Evolutionary conservation across 192 early-diverging fungal genomes (phyloP).

Genomic region (Rhizoclosmatium globosum): DNA sequence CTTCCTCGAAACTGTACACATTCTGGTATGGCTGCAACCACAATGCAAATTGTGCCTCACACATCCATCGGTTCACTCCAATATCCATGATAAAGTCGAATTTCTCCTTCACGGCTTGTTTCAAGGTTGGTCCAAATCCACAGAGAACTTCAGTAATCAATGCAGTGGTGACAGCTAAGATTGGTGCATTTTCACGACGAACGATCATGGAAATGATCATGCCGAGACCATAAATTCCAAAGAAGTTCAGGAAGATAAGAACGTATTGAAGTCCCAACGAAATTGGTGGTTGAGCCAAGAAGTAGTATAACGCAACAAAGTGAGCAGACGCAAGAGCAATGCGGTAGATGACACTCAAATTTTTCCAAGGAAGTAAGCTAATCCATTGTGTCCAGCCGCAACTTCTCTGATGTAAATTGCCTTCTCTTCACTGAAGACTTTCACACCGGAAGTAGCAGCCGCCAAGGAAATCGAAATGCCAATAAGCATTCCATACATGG

Average conservation of each 20-base stretch:
- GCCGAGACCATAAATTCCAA: conserved; percentile 38
- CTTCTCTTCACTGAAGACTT: conserved; percentile 59
- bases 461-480: conserved; percentile 49
- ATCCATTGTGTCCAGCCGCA: conserved; percentile 48
- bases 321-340: conserved; percentile 45
- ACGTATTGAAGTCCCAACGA: conserved; percentile 25
- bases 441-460: conserved; percentile 54
- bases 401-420: conserved; percentile 56
- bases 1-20: not conserved
- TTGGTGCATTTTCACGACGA: conserved; percentile 42
- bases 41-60: conserved; percentile 36
- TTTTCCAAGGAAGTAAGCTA: conserved; percentile 46
- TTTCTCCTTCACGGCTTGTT: conserved; percentile 24
- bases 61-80: conserved; percentile 45
- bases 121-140: conserved; percentile 43
- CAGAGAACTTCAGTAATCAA: conserved; percentile 41
- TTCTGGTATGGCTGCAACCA: conserved; percentile 29
- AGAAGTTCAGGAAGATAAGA: conserved; percentile 47
- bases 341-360: conserved; percentile 41
- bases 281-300: conserved; percentile 37
- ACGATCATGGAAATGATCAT: conserved; percentile 47
- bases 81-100: conserved; percentile 40
- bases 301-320: conserved; percentile 39
- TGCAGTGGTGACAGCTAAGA: conserved; percentile 42
- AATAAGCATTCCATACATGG: conserved; percentile 41